Conservation (phyloP, 768 basidiomycete genomes). For the Lactarius pseudohatsudake region DNA sequence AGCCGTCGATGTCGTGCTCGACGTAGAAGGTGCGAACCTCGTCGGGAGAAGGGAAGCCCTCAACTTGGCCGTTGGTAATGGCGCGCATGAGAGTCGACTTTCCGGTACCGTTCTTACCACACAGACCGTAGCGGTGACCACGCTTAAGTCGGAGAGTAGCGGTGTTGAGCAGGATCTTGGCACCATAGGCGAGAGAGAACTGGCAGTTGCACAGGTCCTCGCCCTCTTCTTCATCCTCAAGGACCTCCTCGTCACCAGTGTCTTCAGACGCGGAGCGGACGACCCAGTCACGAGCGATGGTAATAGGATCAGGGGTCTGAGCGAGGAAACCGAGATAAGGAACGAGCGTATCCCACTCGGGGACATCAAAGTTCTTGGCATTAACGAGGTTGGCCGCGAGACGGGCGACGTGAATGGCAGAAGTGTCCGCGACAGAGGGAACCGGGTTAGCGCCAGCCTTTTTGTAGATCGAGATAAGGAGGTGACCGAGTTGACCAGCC, state of each 20-base stretch:
- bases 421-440: slow-evolving; percentile 56
- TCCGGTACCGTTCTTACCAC: slow-evolving; percentile 98
- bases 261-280: slow-evolving; percentile 85
- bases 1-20: slow-evolving; percentile 98
- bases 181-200: slow-evolving; percentile 98
- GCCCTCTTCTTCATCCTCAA: slow-evolving; percentile 94
- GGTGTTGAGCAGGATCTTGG: slow-evolving; percentile 96
- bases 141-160: slow-evolving; percentile 96
- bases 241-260: slow-evolving; percentile 61
- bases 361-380: slow-evolving; percentile 87
- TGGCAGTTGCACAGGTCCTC: slow-evolving; percentile 99
- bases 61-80: slow-evolving; percentile 93
- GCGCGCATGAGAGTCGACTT: slow-evolving; percentile 95
- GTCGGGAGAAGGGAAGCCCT: slow-evolving; percentile 96
- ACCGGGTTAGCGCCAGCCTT: slow-evolving; percentile 65
- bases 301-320: slow-evolving; percentile 60
- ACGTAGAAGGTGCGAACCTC: slow-evolving; percentile 99
- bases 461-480: slow-evolving; percentile 80
- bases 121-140: slow-evolving; percentile 97
- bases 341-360: slow-evolving; percentile 81
- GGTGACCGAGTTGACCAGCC: slow-evolving; percentile 58
- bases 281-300: slow-evolving; percentile 80
- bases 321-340: slow-evolving; percentile 72
- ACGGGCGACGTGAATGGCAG: slow-evolving; percentile 66
- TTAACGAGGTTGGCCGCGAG: slow-evolving; percentile 88